These are phyloP conservation scores for Botryotinia narcissicola DNA, from an alignment of 2,329 filamentous ascomycete species.

Conservation along the genomic window DNA sequence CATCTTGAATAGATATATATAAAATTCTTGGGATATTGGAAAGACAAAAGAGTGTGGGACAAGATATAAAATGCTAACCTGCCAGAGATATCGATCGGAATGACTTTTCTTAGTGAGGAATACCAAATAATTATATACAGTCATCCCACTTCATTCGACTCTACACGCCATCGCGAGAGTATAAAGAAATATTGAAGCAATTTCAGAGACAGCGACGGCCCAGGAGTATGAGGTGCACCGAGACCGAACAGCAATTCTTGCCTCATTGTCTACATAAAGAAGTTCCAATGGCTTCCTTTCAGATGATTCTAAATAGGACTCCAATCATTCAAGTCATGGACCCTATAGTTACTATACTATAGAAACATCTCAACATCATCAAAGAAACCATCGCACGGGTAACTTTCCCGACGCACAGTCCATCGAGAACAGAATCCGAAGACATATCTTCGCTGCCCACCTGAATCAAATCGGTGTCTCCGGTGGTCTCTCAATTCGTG, in stretches of 20 bases:
- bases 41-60: neutral
- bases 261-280: neutral
- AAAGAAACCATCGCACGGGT: neutral
- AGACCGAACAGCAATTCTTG: neutral
- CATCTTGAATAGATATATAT: neutral
- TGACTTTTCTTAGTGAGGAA: neutral
- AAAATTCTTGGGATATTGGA: neutral
- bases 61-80: neutral
- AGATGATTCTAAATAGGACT: neutral
- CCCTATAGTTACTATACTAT: neutral
- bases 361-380: neutral
- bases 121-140: neutral
- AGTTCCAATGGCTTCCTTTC: neutral
- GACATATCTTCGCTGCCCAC: neutral
- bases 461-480: neutral
- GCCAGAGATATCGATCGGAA: neutral
- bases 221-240: neutral
- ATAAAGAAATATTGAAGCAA: neutral
- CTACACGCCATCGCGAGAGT: neutral
- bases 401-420: neutral
- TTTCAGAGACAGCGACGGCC: neutral
- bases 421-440: neutral
- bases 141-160: neutral
- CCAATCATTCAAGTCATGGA: neutral
- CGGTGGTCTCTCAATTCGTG: neutral